Percentiles rank a stretch among this genome's conserved stretches.
These are phyloP conservation scores for Endotrypanum monterogeii DNA, from an alignment of 208 protist species.

Conservation along the genomic window DNA sequence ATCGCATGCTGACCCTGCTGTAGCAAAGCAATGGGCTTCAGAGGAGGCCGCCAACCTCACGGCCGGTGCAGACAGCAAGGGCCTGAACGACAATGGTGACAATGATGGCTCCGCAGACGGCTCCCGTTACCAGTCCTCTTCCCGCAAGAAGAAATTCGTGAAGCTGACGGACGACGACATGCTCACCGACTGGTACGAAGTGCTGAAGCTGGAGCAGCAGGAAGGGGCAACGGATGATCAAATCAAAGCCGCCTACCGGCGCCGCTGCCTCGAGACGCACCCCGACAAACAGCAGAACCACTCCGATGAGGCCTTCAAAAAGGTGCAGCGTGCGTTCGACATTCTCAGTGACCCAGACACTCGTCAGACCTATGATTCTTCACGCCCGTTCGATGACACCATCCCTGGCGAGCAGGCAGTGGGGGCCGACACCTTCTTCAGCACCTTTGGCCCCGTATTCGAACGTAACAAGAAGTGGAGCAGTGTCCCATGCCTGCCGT, in stretches of 20 bases:
- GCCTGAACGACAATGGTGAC: conserved; percentile 30
- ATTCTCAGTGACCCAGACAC: conserved; percentile 91
- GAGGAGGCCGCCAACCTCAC: conserved; percentile 34
- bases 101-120: conserved; percentile 34
- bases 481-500: conserved; percentile 60
- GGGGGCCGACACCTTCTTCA: conserved; percentile 87
- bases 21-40: conserved; percentile 32
- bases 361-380: conserved; percentile 94
- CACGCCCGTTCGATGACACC: conserved; percentile 93
- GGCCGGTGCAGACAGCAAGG: conserved; percentile 16
- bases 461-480: conserved; percentile 94
- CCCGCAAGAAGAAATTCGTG: conserved; percentile 72
- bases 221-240: conserved; percentile 73
- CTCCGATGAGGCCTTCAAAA: conserved; percentile 93
- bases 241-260: conserved; percentile 89
- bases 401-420: conserved; percentile 72
- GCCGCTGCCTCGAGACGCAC: conserved; percentile 94
- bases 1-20: conserved; percentile 51
- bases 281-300: conserved; percentile 94
- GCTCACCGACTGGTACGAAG: conserved; percentile 85
- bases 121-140: conserved; percentile 42
- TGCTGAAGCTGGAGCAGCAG: conserved; percentile 67
- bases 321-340: conserved; percentile 94
- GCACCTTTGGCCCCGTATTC: conserved; percentile 90
- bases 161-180: conserved; percentile 84